phyloP scores from a whole-genome alignment of 1,284 basidiomycete genomes.

The Coniferiporia weirii region DNA sequence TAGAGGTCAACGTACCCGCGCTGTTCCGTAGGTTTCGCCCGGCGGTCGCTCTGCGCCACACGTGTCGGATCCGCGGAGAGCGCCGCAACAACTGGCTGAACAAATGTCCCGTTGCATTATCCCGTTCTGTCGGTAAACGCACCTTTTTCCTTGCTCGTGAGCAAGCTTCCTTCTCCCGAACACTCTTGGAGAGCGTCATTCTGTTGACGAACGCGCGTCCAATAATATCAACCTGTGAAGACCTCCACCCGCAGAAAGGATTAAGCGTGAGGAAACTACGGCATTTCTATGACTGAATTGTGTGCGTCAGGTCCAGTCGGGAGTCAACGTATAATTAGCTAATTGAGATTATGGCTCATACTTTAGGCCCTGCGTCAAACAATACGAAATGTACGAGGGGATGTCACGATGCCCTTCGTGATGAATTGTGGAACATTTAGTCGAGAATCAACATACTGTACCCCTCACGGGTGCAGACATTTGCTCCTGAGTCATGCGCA shows the following conservation, averaged over 20 bases:
- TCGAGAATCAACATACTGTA: neutral
- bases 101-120: conserved; percentile 1
- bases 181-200: neutral
- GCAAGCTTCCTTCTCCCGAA: neutral
- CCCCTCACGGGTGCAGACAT: neutral
- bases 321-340: neutral
- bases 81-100: neutral
- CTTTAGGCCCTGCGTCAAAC: neutral
- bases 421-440: neutral
- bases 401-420: neutral
- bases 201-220: neutral
- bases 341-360: neutral
- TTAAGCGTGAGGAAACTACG: neutral
- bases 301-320: neutral
- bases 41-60: too few relatives aligned
- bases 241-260: neutral
- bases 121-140: conserved; percentile 4
- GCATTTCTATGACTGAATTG: neutral
- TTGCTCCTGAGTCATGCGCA: neutral
- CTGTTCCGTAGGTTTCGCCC: too few relatives aligned
- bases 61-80: neutral
- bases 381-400: neutral
- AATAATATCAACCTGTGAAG: neutral
- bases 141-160: neutral
- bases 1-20: too few relatives aligned